Base-by-base conservation (phyloP, 805 yeast species). In the Sugiyamaella boreocaroliniensis region DNA sequence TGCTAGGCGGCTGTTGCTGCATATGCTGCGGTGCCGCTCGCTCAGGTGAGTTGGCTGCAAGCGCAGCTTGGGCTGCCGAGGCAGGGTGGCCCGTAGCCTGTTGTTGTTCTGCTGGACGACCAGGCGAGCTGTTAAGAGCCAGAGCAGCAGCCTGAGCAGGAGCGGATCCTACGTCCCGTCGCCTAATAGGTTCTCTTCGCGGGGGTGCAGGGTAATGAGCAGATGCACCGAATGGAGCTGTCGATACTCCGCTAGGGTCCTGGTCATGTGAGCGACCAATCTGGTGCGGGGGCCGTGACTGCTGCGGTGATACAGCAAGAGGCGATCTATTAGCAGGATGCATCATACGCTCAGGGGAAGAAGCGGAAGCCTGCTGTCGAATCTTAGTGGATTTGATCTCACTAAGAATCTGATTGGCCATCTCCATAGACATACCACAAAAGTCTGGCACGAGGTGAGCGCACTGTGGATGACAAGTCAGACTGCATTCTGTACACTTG, bases 351-450 rank as follows among this genome's bases (percentile, higher is more conserved):
- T 29, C 45, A 12, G 44, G 47, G 19, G 55, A 43, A 15, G 53
- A 16, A 4, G 62, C 57, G 12, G 52, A 45, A 29, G 54, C 60
- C 48, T 55, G 64, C 57, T 66, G 67, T 18, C 68, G 59, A 41
- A 64, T 76, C 61, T 79, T 79, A 1, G 97, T 82, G 43, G 84
- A 79, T 65, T 85, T 85, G 64, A 92, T 89, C 9, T 97, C 88
- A 52, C 79, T 80, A 54, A 93, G 71, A 57, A 93, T 89, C 68
- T 85, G 86, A 64, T 89, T 89, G 2, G 97, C 98, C 79, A 86
- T 87, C 64, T 89, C 97, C 90, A 93, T 89, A 2, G 96, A 79
- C 96, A 93, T 92, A 53, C 99, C 99, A 75, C 99, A 93, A 68
- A 93, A 88, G 67, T 93, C 98, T 1, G 99, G 99, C 19, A 93